These are phyloP conservation scores for Perilla frutescens DNA, from an alignment of 257 asterid genomes.

Conservation along the genomic window DNA sequence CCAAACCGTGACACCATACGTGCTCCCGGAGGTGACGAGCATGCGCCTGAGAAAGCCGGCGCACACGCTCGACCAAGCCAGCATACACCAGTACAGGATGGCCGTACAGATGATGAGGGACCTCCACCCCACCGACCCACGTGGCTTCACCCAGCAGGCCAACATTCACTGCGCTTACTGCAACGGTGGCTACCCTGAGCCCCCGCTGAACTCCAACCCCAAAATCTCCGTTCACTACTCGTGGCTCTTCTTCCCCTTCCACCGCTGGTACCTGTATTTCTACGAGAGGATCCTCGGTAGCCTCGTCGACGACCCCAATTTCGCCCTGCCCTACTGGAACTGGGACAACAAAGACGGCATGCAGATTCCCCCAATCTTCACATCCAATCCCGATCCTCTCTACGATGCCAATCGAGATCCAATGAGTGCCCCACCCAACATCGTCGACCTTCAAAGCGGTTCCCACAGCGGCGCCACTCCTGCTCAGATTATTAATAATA, in stretches of 20 bases:
- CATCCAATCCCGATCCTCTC: no score
- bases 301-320: not conserved
- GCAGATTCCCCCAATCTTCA: constrained; percentile 8
- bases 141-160: not conserved
- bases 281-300: constrained; percentile 19
- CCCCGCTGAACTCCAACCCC: not conserved
- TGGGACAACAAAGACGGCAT: constrained; percentile 21
- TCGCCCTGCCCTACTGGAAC: constrained; percentile 16
- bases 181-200: not conserved
- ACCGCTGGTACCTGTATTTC: constrained; percentile 27
- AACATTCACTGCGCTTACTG: not conserved
- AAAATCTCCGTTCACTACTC: not conserved
- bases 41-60: not conserved
- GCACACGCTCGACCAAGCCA: not conserved
- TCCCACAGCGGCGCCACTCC: no score
- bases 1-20: not conserved
- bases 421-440: no score
- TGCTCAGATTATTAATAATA: no score
- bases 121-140: not conserved
- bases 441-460: no score
- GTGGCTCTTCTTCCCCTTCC: constrained; percentile 30
- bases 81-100: not conserved
- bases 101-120: not conserved
- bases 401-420: no score
- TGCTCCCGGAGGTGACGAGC: not conserved